Evolutionary conservation across 345 rosid species (phyloP).

Genomic region (Euphorbia tirucalli): DNA sequence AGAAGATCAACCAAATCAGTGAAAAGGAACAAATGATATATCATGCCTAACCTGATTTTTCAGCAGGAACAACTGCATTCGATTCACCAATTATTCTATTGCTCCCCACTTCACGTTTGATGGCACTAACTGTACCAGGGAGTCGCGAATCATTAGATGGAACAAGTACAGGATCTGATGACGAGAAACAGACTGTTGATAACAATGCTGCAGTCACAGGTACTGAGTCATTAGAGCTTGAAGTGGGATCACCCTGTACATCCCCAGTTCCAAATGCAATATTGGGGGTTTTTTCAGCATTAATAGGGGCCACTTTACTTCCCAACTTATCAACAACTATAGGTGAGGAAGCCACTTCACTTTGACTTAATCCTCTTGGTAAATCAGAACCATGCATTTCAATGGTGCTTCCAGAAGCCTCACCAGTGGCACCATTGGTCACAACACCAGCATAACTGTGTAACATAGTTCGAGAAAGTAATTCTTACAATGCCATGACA

Average conservation of each 20-base stretch:
- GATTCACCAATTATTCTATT: constrained; percentile 38
- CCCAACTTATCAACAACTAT: constrained; percentile 34
- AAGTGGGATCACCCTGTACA: constrained; percentile 32
- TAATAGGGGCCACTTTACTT: constrained; percentile 32
- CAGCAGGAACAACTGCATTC: constrained; percentile 33
- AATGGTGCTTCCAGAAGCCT: constrained; percentile 33
- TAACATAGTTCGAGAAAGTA: constrained; percentile 17
- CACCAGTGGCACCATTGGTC: constrained; percentile 48
- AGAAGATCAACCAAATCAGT: constrained; percentile 10
- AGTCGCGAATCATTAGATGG: constrained; percentile 44
- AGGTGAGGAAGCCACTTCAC: constrained; percentile 40
- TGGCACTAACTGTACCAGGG: constrained; percentile 41
- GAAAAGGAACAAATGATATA: constrained; percentile 10
- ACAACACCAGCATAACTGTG: constrained; percentile 43
- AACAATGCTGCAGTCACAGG: constrained; percentile 47
- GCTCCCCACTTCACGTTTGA: constrained; percentile 50
- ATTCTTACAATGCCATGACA: constrained; percentile 7
- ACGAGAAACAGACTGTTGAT: constrained; percentile 49
- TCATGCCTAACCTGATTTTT: constrained; percentile 48
- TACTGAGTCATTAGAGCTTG: constrained; percentile 33
- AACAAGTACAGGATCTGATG: constrained; percentile 60
- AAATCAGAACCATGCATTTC: constrained; percentile 19
- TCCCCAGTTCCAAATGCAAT: constrained; percentile 44
- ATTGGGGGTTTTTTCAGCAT: constrained; percentile 35
- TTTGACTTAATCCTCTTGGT: constrained; percentile 32